Evolutionary conservation across 1,284 basidiomycete species (phyloP), one percentile per base, ranked within the genome.

Genomic region (Ceratobasidium sp.): DNA sequence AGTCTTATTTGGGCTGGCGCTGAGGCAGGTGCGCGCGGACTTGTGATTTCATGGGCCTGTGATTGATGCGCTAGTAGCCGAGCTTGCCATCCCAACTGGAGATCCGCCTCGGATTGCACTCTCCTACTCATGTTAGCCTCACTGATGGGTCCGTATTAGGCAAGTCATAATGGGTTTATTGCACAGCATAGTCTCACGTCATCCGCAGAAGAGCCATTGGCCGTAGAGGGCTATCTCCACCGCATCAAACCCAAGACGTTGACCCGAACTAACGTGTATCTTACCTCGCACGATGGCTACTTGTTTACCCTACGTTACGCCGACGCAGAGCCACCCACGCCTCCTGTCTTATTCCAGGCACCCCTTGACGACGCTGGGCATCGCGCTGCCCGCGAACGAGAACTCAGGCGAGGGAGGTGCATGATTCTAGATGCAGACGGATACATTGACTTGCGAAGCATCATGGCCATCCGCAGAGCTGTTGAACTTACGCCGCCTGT

Each of bases 181-280:
- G 15, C n/a, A 34, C 42, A 38, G n/a, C 10, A 25, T 22, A 27
- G 27, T 10, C 15, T 34, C 17, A 47, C 38, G 22, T 38, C 1
- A 8, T 32, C 27, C 40, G 27, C 12, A 67, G 64, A 83, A 20
- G 91, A 94, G 75, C 93, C 93, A 1, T 85, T 87, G 0, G 84
- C 86, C 0, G 80, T 94, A 52, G 93, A 95, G 78, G 93, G 93
- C 1, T 94, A 90, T 77, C 78, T 93, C 38, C 85, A 90, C 69
- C 87, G 89, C 60, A 84, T 93, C 75, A 85, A 84, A 71, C 82
- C 86, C 0, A 86, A 86, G 68, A 83, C 85, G 35, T 86, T 88
- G 72, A 77, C 79, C 32, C 86, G 83, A 70, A 86, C 88, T 57
- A 80, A 83, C 7, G 75, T 90, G 6, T 95, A 94, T 78, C 80